Evolutionary conservation across 768 basidiomycete genomes (phyloP), one percentile per base, ranked within the genome.

Genomic region (Hygrocybe coccinea): DNA sequence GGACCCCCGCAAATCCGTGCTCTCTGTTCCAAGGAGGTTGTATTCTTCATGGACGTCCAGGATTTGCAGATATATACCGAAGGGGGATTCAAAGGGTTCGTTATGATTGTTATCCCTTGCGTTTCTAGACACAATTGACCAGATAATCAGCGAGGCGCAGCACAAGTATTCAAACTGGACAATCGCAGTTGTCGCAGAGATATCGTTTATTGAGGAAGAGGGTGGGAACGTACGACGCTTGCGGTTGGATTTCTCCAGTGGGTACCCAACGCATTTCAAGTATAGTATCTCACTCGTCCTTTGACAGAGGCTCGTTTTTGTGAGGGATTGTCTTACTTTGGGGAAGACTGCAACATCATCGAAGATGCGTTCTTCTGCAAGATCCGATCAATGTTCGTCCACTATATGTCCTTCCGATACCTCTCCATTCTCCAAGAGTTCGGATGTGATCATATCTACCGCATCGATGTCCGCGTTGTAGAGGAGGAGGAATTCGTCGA

Each of bases 11-110:
- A 48, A 24, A 46, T 64, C 45, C 56, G 54, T 45, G 60, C 59
- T 15, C 49, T 66, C 10, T 66, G 65, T 49, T 46, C 37, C 2
- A 52, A 58, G n/a, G 65, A 66, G 46, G 61, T 61, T 38, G 48
- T 63, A 12, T 54, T 64, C 19, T 59, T 56, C 54, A 56, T 65
- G 45, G 60, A 55, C 17, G 49, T 60, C 24, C 56, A 57, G 9
- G 56, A 64, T 9, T 29, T 64, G 1, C 19, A 51, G 22, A 51
- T 60, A 5, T 60, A 60, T 29, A 48, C 52, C 29, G 50, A 44
- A 22, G 43, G 39, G 14, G 43, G 50, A 34, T 60, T 58, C 52
- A 49, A 34, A 8, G 39, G 15, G 61, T 60, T 50, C n/a, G 59
- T 59, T 8, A 10, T 24, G 12, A 21, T 48, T 14, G 2, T 11